Conservation (phyloP, 305 asterid genomes). For the Rubia occidens region DNA sequence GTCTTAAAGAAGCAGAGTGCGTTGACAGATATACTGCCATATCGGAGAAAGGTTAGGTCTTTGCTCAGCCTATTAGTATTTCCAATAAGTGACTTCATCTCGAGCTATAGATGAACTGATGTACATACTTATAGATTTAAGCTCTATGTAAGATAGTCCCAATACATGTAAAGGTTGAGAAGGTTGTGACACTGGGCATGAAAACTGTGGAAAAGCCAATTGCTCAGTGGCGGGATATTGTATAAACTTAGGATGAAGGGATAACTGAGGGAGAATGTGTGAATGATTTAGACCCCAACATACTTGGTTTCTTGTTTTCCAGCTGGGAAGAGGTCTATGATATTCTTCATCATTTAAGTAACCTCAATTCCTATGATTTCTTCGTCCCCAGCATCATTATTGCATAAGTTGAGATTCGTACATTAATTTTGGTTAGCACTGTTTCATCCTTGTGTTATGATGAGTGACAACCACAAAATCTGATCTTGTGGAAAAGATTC, state of each 20-base stretch:
- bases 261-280: conserved; percentile 58
- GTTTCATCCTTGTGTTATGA: no score
- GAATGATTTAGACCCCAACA: conserved; percentile 77
- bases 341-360: neutral
- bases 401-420: no score
- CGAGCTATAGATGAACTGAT: neutral
- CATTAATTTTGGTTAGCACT: no score
- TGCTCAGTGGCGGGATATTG: conserved; percentile 68
- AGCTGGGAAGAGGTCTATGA: conserved; percentile 80
- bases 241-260: conserved; percentile 59
- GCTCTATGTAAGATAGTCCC: conserved; percentile 75
- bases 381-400: no score
- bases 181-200: conserved; percentile 64
- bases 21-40: conserved; percentile 79
- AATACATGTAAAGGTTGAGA: conserved; percentile 68
- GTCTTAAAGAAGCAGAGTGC: conserved; percentile 84
- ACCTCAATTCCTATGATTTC: neutral
- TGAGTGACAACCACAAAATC: no score
- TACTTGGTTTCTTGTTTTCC: conserved; percentile 91
- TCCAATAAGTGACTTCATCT: neutral
- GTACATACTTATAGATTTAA: conserved; percentile 38
- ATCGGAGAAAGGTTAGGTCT: conserved; percentile 66
- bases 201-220: conserved; percentile 75
- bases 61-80: conserved; percentile 7
- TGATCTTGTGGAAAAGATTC: no score